Evolutionary conservation across 2,329 filamentous ascomycete genomes (phyloP).

Genomic region (Ceratocystis cubensis): DNA sequence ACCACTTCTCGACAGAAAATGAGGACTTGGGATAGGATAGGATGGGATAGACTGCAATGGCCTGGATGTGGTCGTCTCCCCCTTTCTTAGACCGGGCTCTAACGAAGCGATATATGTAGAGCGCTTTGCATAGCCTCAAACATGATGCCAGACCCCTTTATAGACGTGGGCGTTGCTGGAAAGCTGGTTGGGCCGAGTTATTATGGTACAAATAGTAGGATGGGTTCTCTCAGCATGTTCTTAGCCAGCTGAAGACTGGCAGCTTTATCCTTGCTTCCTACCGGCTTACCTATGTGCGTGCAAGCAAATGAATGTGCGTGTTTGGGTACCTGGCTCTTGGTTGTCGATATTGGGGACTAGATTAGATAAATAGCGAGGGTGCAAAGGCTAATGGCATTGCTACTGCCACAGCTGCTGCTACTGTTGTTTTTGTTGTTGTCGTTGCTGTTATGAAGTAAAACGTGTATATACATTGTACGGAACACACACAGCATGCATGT

Average conservation of each 20-base stretch:
- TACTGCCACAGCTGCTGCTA: background rate
- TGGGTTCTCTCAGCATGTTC: background rate
- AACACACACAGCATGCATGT: background rate
- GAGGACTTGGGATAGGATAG: background rate
- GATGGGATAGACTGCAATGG: background rate
- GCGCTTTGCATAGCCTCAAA: conserved; percentile 2
- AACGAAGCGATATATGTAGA: background rate
- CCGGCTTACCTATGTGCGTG: background rate
- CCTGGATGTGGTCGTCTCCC: background rate
- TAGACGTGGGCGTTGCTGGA: background rate
- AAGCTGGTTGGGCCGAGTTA: background rate
- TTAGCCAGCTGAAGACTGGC: background rate
- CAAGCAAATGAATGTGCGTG: background rate
- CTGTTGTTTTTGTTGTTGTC: background rate
- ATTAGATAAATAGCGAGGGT: background rate
- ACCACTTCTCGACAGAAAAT: background rate
- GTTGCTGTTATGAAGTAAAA: background rate
- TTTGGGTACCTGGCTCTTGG: background rate
- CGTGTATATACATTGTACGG: background rate
- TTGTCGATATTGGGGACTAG: background rate
- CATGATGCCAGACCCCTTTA: background rate
- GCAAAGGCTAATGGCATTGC: background rate
- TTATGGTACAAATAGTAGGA: background rate
- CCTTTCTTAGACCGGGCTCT: background rate
- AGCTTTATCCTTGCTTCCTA: background rate